Conservation (phyloP, 2,329 filamentous ascomycete genomes). For the Trichoderma polysporum region DNA sequence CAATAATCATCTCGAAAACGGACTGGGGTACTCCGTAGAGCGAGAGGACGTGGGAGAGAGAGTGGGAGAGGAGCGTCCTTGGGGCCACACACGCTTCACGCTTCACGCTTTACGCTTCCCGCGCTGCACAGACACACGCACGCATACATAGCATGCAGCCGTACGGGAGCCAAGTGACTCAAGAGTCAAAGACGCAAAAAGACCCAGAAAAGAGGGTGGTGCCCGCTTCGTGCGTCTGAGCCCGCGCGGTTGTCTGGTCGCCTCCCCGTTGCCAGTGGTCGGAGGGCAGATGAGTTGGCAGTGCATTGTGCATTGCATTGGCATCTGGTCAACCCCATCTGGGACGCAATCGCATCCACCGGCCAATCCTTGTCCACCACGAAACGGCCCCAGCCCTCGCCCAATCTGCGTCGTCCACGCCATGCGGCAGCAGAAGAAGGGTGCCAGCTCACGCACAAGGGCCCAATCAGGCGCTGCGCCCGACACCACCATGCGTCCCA, state of each 20-base stretch:
- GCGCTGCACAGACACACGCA: conserved; percentile 1
- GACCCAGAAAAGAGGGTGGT: conserved; percentile 11
- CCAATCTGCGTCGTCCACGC: conserved; percentile 34
- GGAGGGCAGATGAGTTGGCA: conserved; percentile 26
- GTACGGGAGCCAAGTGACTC: conserved; percentile 12
- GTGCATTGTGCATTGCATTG: conserved; percentile 25
- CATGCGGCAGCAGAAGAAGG: conserved; percentile 28
- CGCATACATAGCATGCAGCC: conserved; percentile 16
- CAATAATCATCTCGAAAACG: too few relatives aligned
- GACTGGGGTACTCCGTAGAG: too few relatives aligned
- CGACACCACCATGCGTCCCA: conserved; percentile 19
- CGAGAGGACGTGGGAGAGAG: not conserved
- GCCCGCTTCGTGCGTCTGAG: conserved; percentile 16
- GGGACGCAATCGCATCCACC: conserved; percentile 20
- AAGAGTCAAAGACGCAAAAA: not conserved
- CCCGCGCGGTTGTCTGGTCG: conserved; percentile 11
- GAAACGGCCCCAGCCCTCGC: conserved; percentile 22
- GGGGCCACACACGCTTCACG: not conserved
- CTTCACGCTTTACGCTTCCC: not conserved
- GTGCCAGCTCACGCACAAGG: conserved; percentile 27
- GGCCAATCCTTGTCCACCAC: conserved; percentile 28
- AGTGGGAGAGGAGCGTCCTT: not conserved
- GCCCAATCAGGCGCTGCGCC: conserved; percentile 33
- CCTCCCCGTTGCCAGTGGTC: conserved; percentile 12
- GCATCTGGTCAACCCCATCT: conserved; percentile 18